Base-by-base conservation (phyloP, 2,329 filamentous ascomycete species). In the Apiospora aurea region DNA sequence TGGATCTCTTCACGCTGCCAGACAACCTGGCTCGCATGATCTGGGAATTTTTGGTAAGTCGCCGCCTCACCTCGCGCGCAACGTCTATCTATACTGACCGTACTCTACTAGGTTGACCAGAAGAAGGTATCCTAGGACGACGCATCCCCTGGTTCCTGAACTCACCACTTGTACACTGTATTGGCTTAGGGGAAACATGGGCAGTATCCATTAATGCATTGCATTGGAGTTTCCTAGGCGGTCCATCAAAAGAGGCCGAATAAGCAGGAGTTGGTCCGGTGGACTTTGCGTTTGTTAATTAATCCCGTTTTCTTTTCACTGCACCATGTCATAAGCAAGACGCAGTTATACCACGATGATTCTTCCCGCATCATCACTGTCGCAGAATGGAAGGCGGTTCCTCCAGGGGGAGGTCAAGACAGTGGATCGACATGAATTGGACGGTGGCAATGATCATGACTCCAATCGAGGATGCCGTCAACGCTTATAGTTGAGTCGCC, bases 1-100 rank as follows among this genome's bases (percentile, higher is more conserved):
- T 99, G 77, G 96, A 99, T 80, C 88, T 99, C 72, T 98, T 97
- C 85, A 98, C 96, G n/a, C 90, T 99, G 75, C 95, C 96, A 0
- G 96, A 98, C 76, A 84, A 86, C 41, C 88, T 98, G 49, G 93
- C 96, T 80, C 97, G 96, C 83, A 95, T 94, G 90, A 91, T 99
- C 73, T 98, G 96, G 96, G 96, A 98, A 74, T 97, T 96, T 80
- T 80, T 90, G 77, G 88, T 87, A 81, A 81, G 83, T 41, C 47
- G 16, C 38, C 24, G 14, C 11, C 21, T 16, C 41, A 29, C 2
- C 16, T 13, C 21, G 26, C 24, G 41, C 4, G 18, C 11, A 34
- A n/a, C 18, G 26, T 13, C 10, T 70, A 73, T 13, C 10, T 70
- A 73, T 71, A 70, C 73, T 71, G 70, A 72, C 43, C n/a, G 34